Percentiles rank a stretch among this genome's conserved stretches.
These are phyloP conservation scores for Xylaria arbuscula DNA, from an alignment of 2,329 filamentous ascomycete genomes.

Conservation along the genomic window DNA sequence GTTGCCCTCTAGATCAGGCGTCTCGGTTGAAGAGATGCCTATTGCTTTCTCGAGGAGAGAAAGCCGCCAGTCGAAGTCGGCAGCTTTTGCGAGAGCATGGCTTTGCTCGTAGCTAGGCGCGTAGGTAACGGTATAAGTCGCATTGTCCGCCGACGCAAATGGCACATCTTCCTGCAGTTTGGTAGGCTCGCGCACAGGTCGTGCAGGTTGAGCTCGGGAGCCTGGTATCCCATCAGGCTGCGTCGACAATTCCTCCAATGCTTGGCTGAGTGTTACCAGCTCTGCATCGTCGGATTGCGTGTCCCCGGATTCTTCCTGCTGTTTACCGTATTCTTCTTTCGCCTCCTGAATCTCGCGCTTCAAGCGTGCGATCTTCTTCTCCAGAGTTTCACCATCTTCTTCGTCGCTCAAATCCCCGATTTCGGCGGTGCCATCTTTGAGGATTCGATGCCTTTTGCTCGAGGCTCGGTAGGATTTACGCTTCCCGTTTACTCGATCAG, in stretches of 20 bases:
- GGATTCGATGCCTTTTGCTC: constrained; percentile 71
- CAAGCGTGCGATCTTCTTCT: constrained; percentile 82
- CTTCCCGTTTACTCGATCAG: constrained; percentile 85
- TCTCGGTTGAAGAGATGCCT: constrained; percentile 77
- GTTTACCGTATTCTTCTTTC: constrained; percentile 67
- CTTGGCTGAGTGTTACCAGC: constrained; percentile 75
- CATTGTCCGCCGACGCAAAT: constrained; percentile 46
- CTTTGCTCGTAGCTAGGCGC: constrained; percentile 72
- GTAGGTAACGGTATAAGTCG: constrained; percentile 74
- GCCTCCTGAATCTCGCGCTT: constrained; percentile 71
- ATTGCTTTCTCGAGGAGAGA: constrained; percentile 82
- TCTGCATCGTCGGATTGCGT: constrained; percentile 62
- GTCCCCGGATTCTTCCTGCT: constrained; percentile 59
- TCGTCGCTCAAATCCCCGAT: constrained; percentile 79
- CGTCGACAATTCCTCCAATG: constrained; percentile 73
- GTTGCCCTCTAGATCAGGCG: constrained; percentile 70
- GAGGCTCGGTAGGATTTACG: constrained; percentile 85
- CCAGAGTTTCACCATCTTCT: constrained; percentile 76
- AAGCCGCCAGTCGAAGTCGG: constrained; percentile 88
- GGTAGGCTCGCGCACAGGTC: constrained; percentile 44
- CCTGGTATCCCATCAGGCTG: constrained; percentile 46
- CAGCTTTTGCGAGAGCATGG: constrained; percentile 80
- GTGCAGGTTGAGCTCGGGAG: constrained; percentile 41
- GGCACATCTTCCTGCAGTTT: constrained; percentile 39
- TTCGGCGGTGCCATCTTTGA: constrained; percentile 72